Conservation (phyloP, 2,329 filamentous ascomycete genomes). For the Remersonia thermophila region DNA sequence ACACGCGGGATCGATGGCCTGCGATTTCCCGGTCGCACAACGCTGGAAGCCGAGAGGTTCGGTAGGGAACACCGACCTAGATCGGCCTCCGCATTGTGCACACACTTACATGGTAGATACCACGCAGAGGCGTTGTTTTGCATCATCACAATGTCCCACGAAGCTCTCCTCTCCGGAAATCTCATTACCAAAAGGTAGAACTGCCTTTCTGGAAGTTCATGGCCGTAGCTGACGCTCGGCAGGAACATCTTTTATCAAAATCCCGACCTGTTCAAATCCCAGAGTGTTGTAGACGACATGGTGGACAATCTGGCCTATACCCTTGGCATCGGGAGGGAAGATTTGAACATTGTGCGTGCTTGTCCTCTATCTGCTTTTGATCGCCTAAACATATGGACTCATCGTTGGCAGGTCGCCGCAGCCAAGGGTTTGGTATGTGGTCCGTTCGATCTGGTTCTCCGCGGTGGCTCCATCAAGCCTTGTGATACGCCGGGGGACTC, state of each 20-base stretch:
- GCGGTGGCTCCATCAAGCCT: constrained; percentile 19
- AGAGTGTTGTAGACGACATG: constrained; percentile 55
- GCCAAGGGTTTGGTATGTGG: constrained; percentile 62
- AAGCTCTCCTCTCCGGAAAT: constrained; percentile 41
- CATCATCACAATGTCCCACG: constrained; percentile 47
- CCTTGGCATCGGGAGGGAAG: constrained; percentile 48
- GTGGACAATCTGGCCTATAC: constrained; percentile 65
- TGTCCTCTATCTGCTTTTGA: too few relatives aligned
- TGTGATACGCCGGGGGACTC: constrained; percentile 19
- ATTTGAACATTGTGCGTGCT: constrained; percentile 54
- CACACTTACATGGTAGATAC: background rate
- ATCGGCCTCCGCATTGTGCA: background rate
- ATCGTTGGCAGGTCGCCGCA: constrained; percentile 52
- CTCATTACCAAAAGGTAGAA: constrained; percentile 54
- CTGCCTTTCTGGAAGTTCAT: constrained; percentile 6
- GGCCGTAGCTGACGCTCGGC: too few relatives aligned
- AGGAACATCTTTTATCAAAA: constrained; percentile 76
- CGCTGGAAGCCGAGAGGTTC: constrained; percentile 39
- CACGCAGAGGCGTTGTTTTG: constrained; percentile 41
- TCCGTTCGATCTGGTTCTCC: constrained; percentile 30
- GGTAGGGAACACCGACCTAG: constrained; percentile 24
- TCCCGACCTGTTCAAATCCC: constrained; percentile 56
- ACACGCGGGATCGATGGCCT: constrained; percentile 2
- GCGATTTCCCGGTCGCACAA: constrained; percentile 36
- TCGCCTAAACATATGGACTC: too few relatives aligned